Evolutionary conservation across 257 asterid species (phyloP).

Genomic region (Primulina eburnea): DNA sequence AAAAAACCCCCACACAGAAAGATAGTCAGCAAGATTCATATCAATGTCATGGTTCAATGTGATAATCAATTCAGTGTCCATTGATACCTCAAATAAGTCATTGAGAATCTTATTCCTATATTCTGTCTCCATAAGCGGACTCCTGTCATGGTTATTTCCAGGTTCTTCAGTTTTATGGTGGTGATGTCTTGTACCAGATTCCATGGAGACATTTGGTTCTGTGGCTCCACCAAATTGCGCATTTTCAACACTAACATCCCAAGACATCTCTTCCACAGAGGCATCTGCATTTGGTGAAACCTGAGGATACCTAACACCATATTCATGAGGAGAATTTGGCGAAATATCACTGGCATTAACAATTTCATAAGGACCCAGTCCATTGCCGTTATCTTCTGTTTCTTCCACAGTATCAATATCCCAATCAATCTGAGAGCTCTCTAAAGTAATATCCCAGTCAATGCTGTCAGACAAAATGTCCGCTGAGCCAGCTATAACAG

Average conservation of each 20-base stretch:
- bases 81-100: constrained; percentile 83
- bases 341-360: constrained; percentile 73
- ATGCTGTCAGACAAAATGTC: constrained; percentile 49
- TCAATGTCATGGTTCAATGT: background rate
- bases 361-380: constrained; percentile 91
- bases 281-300: constrained; percentile 21
- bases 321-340: constrained; percentile 25
- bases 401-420: constrained; percentile 71
- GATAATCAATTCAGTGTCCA: constrained; percentile 13
- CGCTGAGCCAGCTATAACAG: constrained; percentile 30
- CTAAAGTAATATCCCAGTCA: constrained; percentile 87
- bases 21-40: constrained; percentile 2
- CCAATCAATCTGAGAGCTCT: constrained; percentile 89
- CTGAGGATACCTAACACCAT: too few species aligned
- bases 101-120: constrained; percentile 93
- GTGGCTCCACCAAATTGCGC: constrained; percentile 41
- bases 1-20: background rate
- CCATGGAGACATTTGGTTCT: constrained; percentile 36
- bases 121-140: constrained; percentile 89
- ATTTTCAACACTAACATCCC: constrained; percentile 78
- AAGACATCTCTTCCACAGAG: constrained; percentile 54
- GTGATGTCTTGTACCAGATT: constrained; percentile 30
- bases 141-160: constrained; percentile 49
- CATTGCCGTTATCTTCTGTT: constrained; percentile 77
- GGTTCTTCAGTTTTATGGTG: constrained; percentile 33